Conservation (phyloP, 225 moss, liverwort and hornwort species). For the Straminergon stramineum region DNA sequence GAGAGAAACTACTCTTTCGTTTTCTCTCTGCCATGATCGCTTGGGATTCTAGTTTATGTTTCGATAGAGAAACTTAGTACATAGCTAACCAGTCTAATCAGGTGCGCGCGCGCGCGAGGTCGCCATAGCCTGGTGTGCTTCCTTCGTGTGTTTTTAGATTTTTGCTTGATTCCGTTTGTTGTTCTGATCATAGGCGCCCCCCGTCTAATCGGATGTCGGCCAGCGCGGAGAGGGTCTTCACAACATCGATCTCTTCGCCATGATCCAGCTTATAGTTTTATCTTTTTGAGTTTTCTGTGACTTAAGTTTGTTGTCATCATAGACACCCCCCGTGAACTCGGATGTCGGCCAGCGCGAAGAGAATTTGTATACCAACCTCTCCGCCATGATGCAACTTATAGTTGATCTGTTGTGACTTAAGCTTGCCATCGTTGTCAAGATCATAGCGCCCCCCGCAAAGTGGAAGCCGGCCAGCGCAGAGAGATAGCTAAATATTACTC, state of each 20-base stretch:
- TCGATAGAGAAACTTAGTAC: neutral
- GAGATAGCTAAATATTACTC: neutral
- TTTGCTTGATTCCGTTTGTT: neutral
- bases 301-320: neutral
- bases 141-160: neutral
- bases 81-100: neutral
- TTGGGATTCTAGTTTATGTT: neutral
- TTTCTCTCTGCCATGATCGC: neutral
- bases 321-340: neutral
- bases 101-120: neutral
- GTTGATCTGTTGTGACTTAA: neutral
- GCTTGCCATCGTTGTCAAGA: neutral
- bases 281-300: neutral
- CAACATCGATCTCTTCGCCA: neutral
- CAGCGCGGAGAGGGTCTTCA: neutral
- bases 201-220: neutral
- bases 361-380: neutral
- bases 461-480: conserved; percentile 1
- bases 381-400: neutral
- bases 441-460: neutral
- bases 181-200: neutral
- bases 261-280: neutral
- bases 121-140: neutral
- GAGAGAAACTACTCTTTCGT: neutral
- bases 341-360: neutral